Evolutionary conservation across 345 rosid genomes (phyloP), one percentile per base, ranked within the genome.

Genomic region (Tarenaya hassleriana): DNA sequence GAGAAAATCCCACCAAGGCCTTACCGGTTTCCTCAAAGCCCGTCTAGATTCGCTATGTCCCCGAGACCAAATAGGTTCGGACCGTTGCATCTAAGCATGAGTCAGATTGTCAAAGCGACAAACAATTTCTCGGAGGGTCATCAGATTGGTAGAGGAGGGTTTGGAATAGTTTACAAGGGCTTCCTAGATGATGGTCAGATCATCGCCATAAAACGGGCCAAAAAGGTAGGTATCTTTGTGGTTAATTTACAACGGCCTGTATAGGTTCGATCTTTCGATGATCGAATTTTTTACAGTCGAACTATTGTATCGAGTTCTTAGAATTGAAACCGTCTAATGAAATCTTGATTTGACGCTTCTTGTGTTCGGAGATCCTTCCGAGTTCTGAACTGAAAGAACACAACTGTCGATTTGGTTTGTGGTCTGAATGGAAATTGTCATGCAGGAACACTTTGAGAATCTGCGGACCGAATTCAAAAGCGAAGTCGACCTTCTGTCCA

Each of bases 141-240:
- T 64, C 71, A 56, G 72, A 80, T 92, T 58, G 98, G 98, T 51
- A 88, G 83, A 77, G 96, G 97, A 32, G 95, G 96, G 27, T 92
- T 88, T 49, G 98, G 98, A 62, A 74, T 73, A 20, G 95, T 92
- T 49, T 92, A 83, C 75, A 88, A 67, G 66, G 98, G 91, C 0
- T 48, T 50, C 34, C 72, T 92, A 51, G 88, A 81, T 33, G 75
- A 77, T 34, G 87, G 88, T 46, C 90, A 66, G 55, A 50, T 78
- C 59, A 94, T 92, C 45, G 98, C 98, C 64, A 78, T 92, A 48
- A 92, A 92, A 81, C 84, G 98, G 69, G 98, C 86, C 44, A 92
- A 88, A 74, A 85, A 78, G 90, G n/a, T n/a, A n/a, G n/a, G 98
- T 85, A 69, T 47, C 55, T 20, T 51, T 11, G 29, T 55, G 15